Evolutionary conservation across 495 filamentous ascomycete genomes (phyloP).

Genomic region (Haplographium delicatum): DNA sequence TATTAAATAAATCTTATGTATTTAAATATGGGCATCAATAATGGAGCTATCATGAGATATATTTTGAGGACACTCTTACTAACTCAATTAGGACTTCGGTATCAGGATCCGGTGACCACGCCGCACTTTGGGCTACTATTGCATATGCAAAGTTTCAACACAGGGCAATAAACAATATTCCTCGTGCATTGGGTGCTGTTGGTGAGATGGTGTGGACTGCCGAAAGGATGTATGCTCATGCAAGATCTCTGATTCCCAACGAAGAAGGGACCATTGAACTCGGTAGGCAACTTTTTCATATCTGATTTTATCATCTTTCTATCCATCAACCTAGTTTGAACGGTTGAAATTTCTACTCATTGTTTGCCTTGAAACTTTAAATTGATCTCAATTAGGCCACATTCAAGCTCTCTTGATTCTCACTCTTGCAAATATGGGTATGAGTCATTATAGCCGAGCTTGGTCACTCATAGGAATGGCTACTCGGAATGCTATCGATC

Average conservation of each 20-base stretch:
- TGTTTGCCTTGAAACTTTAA: neutral
- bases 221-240: slow-evolving; percentile 48
- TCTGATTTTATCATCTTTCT: too few relatives aligned
- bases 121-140: slow-evolving; percentile 59
- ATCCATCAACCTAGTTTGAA: too few relatives aligned
- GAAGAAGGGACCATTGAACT: slow-evolving; percentile 53
- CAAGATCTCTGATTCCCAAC: slow-evolving; percentile 54
- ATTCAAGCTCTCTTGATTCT: slow-evolving; percentile 61
- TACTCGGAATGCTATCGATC: slow-evolving; percentile 48
- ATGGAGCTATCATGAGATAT: too few relatives aligned
- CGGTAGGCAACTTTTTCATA: slow-evolving; percentile 25
- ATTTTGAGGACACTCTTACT: too few relatives aligned
- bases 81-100: slow-evolving; percentile 1
- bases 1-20: too few relatives aligned
- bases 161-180: slow-evolving; percentile 35
- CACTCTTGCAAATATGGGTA: slow-evolving; percentile 52
- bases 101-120: slow-evolving; percentile 51
- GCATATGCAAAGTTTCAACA: slow-evolving; percentile 46
- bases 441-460: slow-evolving; percentile 47
- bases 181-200: slow-evolving; percentile 20
- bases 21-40: too few relatives aligned
- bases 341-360: neutral
- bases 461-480: slow-evolving; percentile 61
- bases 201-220: slow-evolving; percentile 26
- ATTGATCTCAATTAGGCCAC: slow-evolving; percentile 31